Evolutionary conservation across 1,139 yeast genomes (phyloP), one percentile per base, ranked within the genome.

Genomic region (Williopsis jadinii): DNA sequence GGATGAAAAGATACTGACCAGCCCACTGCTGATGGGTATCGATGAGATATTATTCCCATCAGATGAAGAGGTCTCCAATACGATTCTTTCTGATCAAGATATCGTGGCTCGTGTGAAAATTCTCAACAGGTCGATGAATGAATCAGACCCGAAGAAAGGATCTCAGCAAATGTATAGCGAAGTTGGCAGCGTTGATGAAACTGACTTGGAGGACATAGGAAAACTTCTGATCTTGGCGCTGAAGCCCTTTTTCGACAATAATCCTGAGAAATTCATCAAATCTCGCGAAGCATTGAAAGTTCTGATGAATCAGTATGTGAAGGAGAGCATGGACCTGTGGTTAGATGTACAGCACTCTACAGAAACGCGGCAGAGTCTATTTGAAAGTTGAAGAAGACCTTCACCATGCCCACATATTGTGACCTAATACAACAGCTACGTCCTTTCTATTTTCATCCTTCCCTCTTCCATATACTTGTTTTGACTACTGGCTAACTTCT

Each of bases 61-160:
- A 2, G 63, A 62, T 41, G 69, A 64, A 39, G 47, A 43, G 6
- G 54, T 64, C 8, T 30, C 38, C 9, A 62, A 62, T 40, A 48
- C 42, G n/a, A 56, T 52, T 32, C 40, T 58, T 14, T 42, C 54
- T 1, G 65, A 63, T 34, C 48, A 47, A 9, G 66, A 63, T 28
- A 60, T 63, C 28, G 55, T 63, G 5, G 42, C 46, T 2, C 34
- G 56, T 1, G 59, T 60, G 8, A 58, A 52, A 45, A 26, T 45
- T 8, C 11, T 33, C 31, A 14, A 31, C 12, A 38, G 28, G 2
- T 29, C 15, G 13, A 28, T 30, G 30, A 8, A 24, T 35, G 26
- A 30, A 30, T 3, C 36, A 12, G 19, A 26, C 3, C n/a, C n/a
- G 9, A 11, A 11, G 8, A 28, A 11, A 27, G n/a, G 26, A 14